phyloP scores from a whole-genome alignment of 441 rosid genomes.

The Syzygium syzygioides region DNA sequence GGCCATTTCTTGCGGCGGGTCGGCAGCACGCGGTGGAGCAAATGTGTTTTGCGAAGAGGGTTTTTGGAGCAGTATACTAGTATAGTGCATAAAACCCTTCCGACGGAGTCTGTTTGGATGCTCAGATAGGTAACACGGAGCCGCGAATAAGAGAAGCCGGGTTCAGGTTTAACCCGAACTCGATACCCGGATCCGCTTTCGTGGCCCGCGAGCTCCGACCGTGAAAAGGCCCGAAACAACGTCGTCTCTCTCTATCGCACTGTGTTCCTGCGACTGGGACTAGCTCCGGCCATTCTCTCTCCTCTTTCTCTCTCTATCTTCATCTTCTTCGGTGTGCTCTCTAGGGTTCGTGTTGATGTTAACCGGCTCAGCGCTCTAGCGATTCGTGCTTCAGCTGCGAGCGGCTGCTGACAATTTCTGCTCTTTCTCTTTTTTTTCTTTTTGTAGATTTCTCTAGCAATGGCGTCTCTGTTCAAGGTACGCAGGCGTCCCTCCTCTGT shows the following conservation, averaged over 20 bases:
- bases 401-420: background rate
- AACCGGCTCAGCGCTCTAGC: background rate
- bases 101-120: background rate
- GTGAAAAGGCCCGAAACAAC: background rate
- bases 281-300: background rate
- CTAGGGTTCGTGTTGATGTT: background rate
- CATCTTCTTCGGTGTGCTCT: background rate
- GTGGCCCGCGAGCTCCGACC: background rate
- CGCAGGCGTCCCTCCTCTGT: background rate
- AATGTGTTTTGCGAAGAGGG: background rate
- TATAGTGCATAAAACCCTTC: background rate
- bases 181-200: background rate
- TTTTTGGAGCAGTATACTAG: background rate
- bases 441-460: constrained; percentile 1
- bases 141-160: background rate
- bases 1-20: constrained; percentile 37
- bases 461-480: constrained; percentile 95
- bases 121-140: background rate
- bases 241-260: background rate
- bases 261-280: background rate
- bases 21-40: background rate
- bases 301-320: background rate
- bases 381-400: background rate
- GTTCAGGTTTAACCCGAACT: background rate
- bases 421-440: background rate